phyloP scores from a whole-genome alignment of 352 stramenopile species.

The Blastocystis sp. region DNA sequence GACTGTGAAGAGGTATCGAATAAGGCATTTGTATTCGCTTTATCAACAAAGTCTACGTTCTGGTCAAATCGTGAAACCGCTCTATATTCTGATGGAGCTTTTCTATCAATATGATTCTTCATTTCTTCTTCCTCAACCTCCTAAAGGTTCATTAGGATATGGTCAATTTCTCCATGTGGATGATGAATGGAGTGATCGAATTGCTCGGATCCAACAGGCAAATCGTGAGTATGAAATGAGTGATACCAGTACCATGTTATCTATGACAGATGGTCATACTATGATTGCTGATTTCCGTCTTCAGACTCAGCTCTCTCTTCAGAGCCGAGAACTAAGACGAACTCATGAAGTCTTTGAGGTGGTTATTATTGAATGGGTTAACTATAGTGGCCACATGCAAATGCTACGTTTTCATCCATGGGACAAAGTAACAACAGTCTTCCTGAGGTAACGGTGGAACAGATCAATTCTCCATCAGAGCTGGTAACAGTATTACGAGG shows the following conservation, averaged over 20 bases:
- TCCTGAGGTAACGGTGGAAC: conserved; percentile 35
- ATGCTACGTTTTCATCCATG: neutral
- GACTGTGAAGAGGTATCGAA: neutral
- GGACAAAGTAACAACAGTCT: neutral
- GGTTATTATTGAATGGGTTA: neutral
- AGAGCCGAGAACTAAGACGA: neutral
- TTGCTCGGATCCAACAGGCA: neutral
- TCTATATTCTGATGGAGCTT: conserved; percentile 26
- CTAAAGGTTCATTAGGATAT: conserved; percentile 23
- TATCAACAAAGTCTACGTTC: conserved; percentile 21
- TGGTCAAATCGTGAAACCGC: conserved; percentile 30
- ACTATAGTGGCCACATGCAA: conserved; percentile 26
- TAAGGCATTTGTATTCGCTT: neutral
- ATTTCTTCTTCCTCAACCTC: conserved; percentile 12
- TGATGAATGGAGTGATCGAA: conserved; percentile 16
- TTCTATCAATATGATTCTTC: conserved; percentile 51
- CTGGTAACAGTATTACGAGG: neutral
- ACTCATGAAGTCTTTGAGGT: neutral
- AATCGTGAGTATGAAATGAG: neutral
- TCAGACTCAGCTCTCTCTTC: neutral
- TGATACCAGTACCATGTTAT: neutral
- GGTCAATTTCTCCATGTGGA: conserved; percentile 37
- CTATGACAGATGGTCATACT: neutral
- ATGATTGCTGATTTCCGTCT: neutral
- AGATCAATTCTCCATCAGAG: conserved; percentile 21